Conservation (phyloP, 1,284 basidiomycete genomes). For the Ceratobasidium sp. region DNA sequence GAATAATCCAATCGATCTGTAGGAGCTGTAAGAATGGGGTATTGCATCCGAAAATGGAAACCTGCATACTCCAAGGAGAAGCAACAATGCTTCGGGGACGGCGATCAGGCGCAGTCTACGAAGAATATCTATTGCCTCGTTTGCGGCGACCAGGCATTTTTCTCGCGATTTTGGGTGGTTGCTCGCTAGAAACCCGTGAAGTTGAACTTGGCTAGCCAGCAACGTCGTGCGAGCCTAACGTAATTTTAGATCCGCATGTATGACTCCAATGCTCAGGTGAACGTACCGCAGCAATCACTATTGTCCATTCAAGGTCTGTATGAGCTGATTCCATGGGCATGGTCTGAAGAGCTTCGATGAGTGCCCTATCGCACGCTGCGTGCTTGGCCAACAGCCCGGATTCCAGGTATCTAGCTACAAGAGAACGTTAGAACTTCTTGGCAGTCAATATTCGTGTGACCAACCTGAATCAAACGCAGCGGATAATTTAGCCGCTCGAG, state of each 20-base stretch:
- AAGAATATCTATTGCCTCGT: conserved; percentile 10
- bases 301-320: neutral
- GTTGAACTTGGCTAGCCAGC: conserved; percentile 3
- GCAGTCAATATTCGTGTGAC: neutral
- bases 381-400: conserved; percentile 8
- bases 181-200: neutral
- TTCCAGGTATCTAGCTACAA: conserved; percentile 16
- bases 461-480: conserved; percentile 5
- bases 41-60: neutral
- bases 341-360: conserved; percentile 12
- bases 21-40: conserved; percentile 4
- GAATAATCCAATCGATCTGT: conserved; percentile 25
- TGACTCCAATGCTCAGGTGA: neutral
- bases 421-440: neutral
- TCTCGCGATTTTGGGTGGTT: neutral
- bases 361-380: conserved; percentile 12
- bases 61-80: conserved; percentile 19
- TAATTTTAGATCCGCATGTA: neutral
- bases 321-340: conserved; percentile 7
- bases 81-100: conserved; percentile 3
- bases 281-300: conserved; percentile 11
- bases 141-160: conserved; percentile 16
- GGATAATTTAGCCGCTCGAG: conserved; percentile 10
- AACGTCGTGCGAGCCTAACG: conserved; percentile 22
- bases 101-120: neutral